These are phyloP conservation scores for Pulveroboletus ravenelii DNA, from an alignment of 768 basidiomycete genomes.

Conservation along the genomic window DNA sequence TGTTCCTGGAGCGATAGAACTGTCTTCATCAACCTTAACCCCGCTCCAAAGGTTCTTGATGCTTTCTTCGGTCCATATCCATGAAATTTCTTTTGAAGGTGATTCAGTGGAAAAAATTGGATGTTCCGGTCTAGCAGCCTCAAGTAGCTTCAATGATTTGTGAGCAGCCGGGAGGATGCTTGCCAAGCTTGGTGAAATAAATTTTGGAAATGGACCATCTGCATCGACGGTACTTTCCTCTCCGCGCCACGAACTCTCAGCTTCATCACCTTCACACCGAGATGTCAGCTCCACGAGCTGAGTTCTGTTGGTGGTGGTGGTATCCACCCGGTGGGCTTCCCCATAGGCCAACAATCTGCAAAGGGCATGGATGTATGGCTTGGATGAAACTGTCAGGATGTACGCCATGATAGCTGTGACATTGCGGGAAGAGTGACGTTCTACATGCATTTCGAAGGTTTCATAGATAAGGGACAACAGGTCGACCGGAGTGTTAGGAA, in stretches of 20 bases:
- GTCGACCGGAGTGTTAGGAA: slow-evolving; percentile 42
- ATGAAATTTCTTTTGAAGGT: slow-evolving; percentile 39
- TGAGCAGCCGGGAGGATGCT: slow-evolving; percentile 58
- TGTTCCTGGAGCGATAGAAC: not conserved
- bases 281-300: slow-evolving; percentile 14
- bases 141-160: slow-evolving; percentile 63
- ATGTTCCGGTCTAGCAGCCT: slow-evolving; percentile 62
- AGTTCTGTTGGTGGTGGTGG: slow-evolving; percentile 8
- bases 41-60: slow-evolving; percentile 11
- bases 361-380: slow-evolving; percentile 55
- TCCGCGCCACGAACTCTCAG: slow-evolving; percentile 37
- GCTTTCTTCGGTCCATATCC: slow-evolving; percentile 36
- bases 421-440: slow-evolving; percentile 43
- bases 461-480: slow-evolving; percentile 62
- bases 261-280: slow-evolving; percentile 28
- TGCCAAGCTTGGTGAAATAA: slow-evolving; percentile 51
- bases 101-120: slow-evolving; percentile 42
- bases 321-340: slow-evolving; percentile 27
- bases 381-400: slow-evolving; percentile 60
- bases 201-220: slow-evolving; percentile 52
- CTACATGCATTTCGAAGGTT: slow-evolving; percentile 49
- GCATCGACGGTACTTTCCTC: slow-evolving; percentile 37
- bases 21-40: not conserved
- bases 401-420: slow-evolving; percentile 59
- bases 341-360: slow-evolving; percentile 56